These are phyloP conservation scores for Kuraishia hungarica DNA, from an alignment of 805 yeast genomes.

Conservation along the genomic window DNA sequence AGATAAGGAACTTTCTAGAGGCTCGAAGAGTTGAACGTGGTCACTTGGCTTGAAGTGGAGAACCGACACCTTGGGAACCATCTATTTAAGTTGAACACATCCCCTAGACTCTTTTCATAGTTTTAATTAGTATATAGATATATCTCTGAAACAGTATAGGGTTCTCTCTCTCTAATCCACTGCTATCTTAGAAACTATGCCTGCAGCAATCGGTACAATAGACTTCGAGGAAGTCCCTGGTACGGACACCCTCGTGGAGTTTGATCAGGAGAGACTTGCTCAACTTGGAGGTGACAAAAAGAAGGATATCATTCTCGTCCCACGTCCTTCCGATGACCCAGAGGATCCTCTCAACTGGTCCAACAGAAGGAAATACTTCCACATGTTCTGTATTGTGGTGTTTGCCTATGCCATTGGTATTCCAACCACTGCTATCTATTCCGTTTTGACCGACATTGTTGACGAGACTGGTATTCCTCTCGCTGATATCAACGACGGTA, in stretches of 20 bases:
- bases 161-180: neutral
- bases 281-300: slow-evolving; percentile 2
- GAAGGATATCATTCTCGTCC: slow-evolving; percentile 42
- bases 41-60: neutral
- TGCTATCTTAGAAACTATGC: neutral
- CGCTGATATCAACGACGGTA: slow-evolving; percentile 25
- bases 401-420: slow-evolving; percentile 23
- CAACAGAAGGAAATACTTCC: slow-evolving; percentile 33
- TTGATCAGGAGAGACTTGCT: neutral
- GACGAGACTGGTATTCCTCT: slow-evolving; percentile 13
- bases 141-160: neutral
- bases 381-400: slow-evolving; percentile 33
- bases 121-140: too few species aligned
- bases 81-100: neutral
- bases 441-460: slow-evolving; percentile 15
- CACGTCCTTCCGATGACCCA: slow-evolving; percentile 61
- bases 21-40: too few species aligned
- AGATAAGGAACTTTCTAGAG: neutral
- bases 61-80: neutral
- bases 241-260: neutral
- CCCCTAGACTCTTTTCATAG: too few species aligned
- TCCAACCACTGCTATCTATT: slow-evolving; percentile 18
- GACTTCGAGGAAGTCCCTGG: neutral
- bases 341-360: slow-evolving; percentile 68
- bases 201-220: neutral